Base-by-base conservation (phyloP, 2,329 filamentous ascomycete genomes). In the Didymella segeticola region DNA sequence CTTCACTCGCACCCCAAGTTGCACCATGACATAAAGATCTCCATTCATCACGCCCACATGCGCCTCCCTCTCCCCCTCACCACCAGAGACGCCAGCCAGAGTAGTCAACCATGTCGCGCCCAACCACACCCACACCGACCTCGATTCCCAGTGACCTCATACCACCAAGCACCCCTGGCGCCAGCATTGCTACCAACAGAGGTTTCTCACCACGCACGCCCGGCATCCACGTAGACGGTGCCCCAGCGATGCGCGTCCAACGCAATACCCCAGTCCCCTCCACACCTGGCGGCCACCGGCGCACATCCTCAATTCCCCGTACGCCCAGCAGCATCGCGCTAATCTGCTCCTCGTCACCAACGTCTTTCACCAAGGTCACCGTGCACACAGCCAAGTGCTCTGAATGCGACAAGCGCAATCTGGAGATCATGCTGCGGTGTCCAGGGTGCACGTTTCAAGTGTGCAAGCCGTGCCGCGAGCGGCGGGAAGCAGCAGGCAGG, bases 381-480 rank as follows among this genome's bases (percentile, higher is more conserved):
- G 67, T 74, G 7, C 72, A 72, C 38, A 75, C 73, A 0, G 71
- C 73, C n/a, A 75, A 75, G 45, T 75, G 73, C 43, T 67, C 69
- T 2, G 62, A 64, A 14, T 75, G 73, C 57, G 71, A 75, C 41
- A 41, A 58, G 34, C 68, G 72, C 12, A 75, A 74, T 36, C 63
- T 52, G 36, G 60, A 58, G 10, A 61, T 50, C 1, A 70, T 75
- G 64, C 59, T 63, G 2, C 69, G 71, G 17, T 75, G 73, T 37
- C 66, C 64, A 2, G 67, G 66, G 5, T 75, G 73, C 47, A 71
- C 68, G 3, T 74, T 67, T 30, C 68, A 74, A 33, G 58, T 74
- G 5, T 75, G 72, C 41, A 53, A 57, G 7, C 58, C 62, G 3
- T 75, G 72, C 29, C 67, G 61, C 37, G 43, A 66, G 5, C 45